phyloP scores from a whole-genome alignment of 1,284 basidiomycete genomes.

The Ustilago cynodontis region DNA sequence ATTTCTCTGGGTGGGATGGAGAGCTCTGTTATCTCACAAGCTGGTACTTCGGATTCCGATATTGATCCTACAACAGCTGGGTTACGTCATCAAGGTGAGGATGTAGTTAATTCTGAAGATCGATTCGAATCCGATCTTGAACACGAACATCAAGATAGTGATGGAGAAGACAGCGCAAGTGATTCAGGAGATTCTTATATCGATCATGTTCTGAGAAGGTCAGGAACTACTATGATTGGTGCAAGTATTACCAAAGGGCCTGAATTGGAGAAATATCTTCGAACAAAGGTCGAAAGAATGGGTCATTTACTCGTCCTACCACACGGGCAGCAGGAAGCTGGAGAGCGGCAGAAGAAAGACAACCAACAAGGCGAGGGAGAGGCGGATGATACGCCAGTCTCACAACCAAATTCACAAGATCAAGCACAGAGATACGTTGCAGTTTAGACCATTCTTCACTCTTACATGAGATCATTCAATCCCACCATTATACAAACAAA shows the following conservation, averaged over 20 bases:
- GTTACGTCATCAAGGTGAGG: slow-evolving; percentile 31
- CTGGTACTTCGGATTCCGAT: slow-evolving; percentile 18
- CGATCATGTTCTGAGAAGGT: slow-evolving; percentile 72
- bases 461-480: too few species aligned
- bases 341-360: too few species aligned
- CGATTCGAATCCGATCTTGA: slow-evolving; percentile 20
- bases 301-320: slow-evolving; percentile 87
- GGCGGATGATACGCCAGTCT: slow-evolving; percentile 15
- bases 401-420: slow-evolving; percentile 39
- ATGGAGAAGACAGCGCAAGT: slow-evolving; percentile 32
- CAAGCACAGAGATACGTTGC: background rate
- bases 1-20: slow-evolving; percentile 30
- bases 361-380: too few species aligned
- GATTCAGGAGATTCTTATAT: slow-evolving; percentile 61
- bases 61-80: slow-evolving; percentile 28
- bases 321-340: background rate
- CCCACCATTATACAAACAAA: background rate
- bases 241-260: slow-evolving; percentile 82
- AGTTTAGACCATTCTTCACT: background rate
- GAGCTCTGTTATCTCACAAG: slow-evolving; percentile 43
- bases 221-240: slow-evolving; percentile 86
- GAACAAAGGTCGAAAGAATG: slow-evolving; percentile 96
- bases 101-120: slow-evolving; percentile 22
- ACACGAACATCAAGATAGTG: background rate
- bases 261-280: slow-evolving; percentile 93